These are phyloP conservation scores for Penicillium crustosum DNA, from an alignment of 2,329 filamentous ascomycete genomes.

Conservation along the genomic window DNA sequence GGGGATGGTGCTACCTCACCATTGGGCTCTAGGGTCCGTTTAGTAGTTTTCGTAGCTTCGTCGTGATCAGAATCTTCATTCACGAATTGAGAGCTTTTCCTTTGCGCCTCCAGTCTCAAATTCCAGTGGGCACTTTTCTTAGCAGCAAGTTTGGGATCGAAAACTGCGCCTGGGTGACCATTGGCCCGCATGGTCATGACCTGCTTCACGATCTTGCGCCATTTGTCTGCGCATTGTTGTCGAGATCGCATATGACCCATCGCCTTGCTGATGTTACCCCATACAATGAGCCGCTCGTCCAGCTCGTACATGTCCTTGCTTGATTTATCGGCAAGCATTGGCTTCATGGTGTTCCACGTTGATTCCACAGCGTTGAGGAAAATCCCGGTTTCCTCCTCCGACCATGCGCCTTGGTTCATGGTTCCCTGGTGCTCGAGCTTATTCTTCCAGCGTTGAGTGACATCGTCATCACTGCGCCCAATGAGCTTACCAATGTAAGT, in stretches of 20 bases:
- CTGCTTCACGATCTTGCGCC: slow-evolving; percentile 34
- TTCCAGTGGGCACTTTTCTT: slow-evolving; percentile 10
- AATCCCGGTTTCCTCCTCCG: slow-evolving; percentile 30
- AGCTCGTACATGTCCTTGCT: slow-evolving; percentile 41
- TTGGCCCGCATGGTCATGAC: slow-evolving; percentile 23
- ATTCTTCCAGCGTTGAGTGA: slow-evolving; percentile 47
- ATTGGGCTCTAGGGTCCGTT: background rate
- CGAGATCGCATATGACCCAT: slow-evolving; percentile 36
- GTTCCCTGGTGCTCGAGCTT: slow-evolving; percentile 39
- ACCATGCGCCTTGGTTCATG: slow-evolving; percentile 40
- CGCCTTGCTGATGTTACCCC: slow-evolving; percentile 34
- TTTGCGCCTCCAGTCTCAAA: slow-evolving; percentile 7
- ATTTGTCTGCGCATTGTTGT: slow-evolving; percentile 43
- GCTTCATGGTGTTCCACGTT: slow-evolving; percentile 23
- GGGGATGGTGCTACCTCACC: background rate
- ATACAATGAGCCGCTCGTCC: slow-evolving; percentile 33
- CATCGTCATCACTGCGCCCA: slow-evolving; percentile 43
- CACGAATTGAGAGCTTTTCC: slow-evolving; percentile 19
- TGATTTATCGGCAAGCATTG: slow-evolving; percentile 12
- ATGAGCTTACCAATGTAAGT: slow-evolving; percentile 39
- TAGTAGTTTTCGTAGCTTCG: background rate
- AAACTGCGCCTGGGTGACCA: slow-evolving; percentile 27
- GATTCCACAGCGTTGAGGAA: slow-evolving; percentile 32
- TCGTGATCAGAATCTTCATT: slow-evolving; percentile 22
- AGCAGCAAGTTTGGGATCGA: slow-evolving; percentile 18